A percentile compares a stretch with the other conserved stretches of the same genome.
These are phyloP conservation scores for Mortierella sp. DNA, from an alignment of 371 early-diverging fungal genomes.

Conservation along the genomic window DNA sequence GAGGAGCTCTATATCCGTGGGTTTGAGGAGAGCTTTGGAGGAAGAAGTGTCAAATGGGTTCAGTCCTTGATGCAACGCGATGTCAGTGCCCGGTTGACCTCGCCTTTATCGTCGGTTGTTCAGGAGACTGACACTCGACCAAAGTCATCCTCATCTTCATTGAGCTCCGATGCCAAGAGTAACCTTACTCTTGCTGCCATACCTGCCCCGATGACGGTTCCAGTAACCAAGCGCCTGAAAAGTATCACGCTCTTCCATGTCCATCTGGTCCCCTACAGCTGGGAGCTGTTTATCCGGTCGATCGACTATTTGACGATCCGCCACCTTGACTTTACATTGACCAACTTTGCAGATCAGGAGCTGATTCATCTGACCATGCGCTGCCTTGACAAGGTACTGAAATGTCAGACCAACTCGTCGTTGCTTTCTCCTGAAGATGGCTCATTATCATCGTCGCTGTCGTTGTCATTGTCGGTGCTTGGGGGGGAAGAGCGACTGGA, in stretches of 20 bases:
- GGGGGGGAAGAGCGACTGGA: background rate
- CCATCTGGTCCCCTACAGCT: background rate
- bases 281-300: background rate
- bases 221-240: background rate
- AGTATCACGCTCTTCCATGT: background rate
- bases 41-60: background rate
- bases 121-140: background rate
- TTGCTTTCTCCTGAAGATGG: no score
- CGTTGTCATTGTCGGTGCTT: background rate
- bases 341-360: background rate
- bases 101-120: background rate
- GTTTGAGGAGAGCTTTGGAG: slow-evolving; percentile 3
- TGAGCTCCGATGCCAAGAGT: background rate
- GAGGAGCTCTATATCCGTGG: slow-evolving; percentile 12
- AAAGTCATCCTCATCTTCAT: background rate
- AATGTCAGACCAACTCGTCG: background rate
- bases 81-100: background rate
- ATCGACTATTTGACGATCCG: background rate
- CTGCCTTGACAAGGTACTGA: background rate
- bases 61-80: slow-evolving; percentile 2
- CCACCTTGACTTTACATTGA: background rate
- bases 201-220: background rate
- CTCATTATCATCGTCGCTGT: no score
- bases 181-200: no score
- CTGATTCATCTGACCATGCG: background rate